Evolutionary conservation across 192 early-diverging fungal species (phyloP).

Genomic region (Coemansia sp.): DNA sequence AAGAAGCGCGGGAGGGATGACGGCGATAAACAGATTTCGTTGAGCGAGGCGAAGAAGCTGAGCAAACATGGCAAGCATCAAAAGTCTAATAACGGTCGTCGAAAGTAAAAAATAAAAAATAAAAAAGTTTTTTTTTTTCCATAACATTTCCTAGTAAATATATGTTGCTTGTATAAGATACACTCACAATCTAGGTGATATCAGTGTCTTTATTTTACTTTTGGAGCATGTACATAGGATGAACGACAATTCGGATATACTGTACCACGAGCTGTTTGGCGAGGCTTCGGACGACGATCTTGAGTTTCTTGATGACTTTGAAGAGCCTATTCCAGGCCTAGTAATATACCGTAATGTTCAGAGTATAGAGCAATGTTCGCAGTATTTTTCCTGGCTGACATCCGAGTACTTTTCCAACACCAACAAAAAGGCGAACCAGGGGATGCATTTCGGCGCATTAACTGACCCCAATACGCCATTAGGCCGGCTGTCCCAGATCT

Average conservation of each 20-base stretch:
- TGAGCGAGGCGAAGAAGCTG: slow-evolving; percentile 50
- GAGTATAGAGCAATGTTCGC: background rate
- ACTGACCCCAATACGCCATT: slow-evolving; percentile 21
- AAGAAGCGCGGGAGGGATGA: slow-evolving; percentile 39
- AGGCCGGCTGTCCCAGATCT: slow-evolving; percentile 14
- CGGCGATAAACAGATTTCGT: slow-evolving; percentile 57
- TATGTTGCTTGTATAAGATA: background rate
- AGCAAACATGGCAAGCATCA: slow-evolving; percentile 21
- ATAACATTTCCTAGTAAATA: background rate
- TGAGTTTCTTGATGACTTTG: background rate
- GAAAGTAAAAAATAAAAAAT: background rate
- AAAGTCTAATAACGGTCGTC: background rate
- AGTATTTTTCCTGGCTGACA: slow-evolving; percentile 37
- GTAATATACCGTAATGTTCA: slow-evolving; percentile 16
- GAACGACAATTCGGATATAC: background rate
- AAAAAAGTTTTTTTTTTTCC: background rate
- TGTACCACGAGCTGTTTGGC: slow-evolving; percentile 33
- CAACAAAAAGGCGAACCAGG: slow-evolving; percentile 29
- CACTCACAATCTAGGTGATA: background rate
- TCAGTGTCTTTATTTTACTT: background rate
- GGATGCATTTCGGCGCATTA: slow-evolving; percentile 44
- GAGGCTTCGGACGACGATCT: background rate
- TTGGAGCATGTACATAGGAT: background rate
- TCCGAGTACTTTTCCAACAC: slow-evolving; percentile 34
- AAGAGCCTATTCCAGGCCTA: slow-evolving; percentile 26